Percentiles rank a stretch among this genome's conserved stretches.
phyloP scores from a whole-genome alignment of 305 asterid species.

The Solanum hybrid region DNA sequence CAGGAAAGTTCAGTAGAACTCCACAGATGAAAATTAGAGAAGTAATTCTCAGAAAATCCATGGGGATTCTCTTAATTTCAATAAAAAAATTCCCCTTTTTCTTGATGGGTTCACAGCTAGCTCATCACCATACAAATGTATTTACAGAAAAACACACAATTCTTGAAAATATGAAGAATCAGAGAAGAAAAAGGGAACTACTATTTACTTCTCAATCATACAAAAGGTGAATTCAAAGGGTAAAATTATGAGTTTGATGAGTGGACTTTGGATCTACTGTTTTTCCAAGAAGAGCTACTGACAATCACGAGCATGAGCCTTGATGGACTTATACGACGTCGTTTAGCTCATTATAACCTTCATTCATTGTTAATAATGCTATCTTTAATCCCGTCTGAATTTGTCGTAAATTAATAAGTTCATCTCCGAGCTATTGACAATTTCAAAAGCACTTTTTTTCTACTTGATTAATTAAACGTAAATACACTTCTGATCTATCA shows the following conservation, averaged over 20 bases:
- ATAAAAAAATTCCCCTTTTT: not conserved
- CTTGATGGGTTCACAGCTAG: not conserved
- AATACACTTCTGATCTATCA: too few relatives aligned
- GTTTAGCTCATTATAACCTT: not conserved
- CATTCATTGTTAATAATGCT: not conserved
- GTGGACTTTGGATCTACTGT: not conserved
- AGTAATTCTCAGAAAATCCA: conserved; percentile 4
- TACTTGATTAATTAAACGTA: too few relatives aligned
- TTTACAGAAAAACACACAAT: not conserved
- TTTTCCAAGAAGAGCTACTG: not conserved
- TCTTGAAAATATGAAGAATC: not conserved
- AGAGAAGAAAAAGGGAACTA: not conserved
- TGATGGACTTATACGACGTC: not conserved
- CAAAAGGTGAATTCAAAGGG: not conserved
- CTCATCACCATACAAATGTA: not conserved
- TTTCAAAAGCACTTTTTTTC: accelerated
- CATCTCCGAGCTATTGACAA: not conserved
- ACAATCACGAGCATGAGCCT: not conserved
- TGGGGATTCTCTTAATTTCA: not conserved
- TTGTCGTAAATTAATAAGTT: accelerated
- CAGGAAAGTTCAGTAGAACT: conserved; percentile 22
- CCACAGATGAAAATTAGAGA: conserved; percentile 22
- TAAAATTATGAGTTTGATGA: not conserved
- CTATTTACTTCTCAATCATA: not conserved
- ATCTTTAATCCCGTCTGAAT: not conserved